A percentile compares a stretch with the other conserved stretches of the same genome.
Evolutionary conservation across 192 early-diverging fungal species (phyloP).

Genomic region (Spizellomyces punctatus): DNA sequence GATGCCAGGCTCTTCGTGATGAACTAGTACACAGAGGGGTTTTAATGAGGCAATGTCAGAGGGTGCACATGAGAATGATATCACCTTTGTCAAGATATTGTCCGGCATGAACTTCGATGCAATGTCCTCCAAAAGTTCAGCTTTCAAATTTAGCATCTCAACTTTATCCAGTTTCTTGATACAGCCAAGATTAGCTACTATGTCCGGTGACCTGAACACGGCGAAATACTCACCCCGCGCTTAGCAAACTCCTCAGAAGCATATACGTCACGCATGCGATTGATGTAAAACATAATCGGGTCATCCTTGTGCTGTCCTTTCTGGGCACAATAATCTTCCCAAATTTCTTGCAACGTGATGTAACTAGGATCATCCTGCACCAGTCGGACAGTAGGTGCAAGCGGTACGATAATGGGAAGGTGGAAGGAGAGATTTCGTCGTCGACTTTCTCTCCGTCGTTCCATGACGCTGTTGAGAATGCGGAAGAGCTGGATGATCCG

Average conservation of each 20-base stretch:
- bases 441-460: slow-evolving; percentile 79
- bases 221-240: slow-evolving; percentile 42
- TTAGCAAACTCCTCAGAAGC: slow-evolving; percentile 47
- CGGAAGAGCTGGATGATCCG: slow-evolving; percentile 93
- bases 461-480: slow-evolving; percentile 85
- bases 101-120: slow-evolving; percentile 81
- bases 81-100: slow-evolving; percentile 78
- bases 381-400: slow-evolving; percentile 90
- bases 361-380: slow-evolving; percentile 92
- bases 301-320: slow-evolving; percentile 83
- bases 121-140: slow-evolving; percentile 89
- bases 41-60: too few relatives aligned
- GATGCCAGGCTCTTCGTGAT: slow-evolving; percentile 73
- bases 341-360: slow-evolving; percentile 89
- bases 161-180: slow-evolving; percentile 47
- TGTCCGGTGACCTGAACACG: background rate
- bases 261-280: slow-evolving; percentile 69
- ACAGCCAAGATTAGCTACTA: background rate
- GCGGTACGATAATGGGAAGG: slow-evolving; percentile 87
- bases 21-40: slow-evolving; percentile 47
- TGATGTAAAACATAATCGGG: slow-evolving; percentile 78
- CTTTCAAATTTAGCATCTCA: slow-evolving; percentile 75
- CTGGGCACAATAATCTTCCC: slow-evolving; percentile 81
- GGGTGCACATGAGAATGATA: too few relatives aligned
- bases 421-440: slow-evolving; percentile 80